Evolutionary conservation across 1,284 basidiomycete genomes (phyloP), one percentile per base, ranked within the genome.

Genomic region (Malassezia sp.): DNA sequence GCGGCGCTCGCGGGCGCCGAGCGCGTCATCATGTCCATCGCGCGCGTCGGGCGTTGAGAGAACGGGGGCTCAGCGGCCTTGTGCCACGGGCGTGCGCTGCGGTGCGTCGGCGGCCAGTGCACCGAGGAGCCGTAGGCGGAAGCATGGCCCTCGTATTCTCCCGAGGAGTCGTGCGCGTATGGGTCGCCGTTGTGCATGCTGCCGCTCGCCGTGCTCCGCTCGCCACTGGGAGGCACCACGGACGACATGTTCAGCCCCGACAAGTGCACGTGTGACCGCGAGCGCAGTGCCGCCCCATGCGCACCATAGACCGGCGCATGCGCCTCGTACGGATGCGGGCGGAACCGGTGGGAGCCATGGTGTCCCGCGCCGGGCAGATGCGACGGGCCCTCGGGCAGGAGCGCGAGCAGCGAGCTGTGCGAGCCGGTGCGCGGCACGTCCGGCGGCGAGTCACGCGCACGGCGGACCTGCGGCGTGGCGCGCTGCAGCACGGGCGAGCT

Each of bases 271-370:
- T 67, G 64, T 32, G 64, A 63, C 18, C 57, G 55, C 28, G 64
- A 61, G 38, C 59, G 57, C 21, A 46, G 45, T 22, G 47, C 50
- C 5, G 52, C 46, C 29, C 46, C 50, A 17, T 42, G 40, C n/a
- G 26, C 26, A 12, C 34, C 14, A 18, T 41, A 30, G 8, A 20
- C 15, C 17, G 20, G 29, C 35, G 39, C 15, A 20, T 42, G 36
- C 46, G 51, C 52, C n/a, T n/a, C n/a, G 47, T 69, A 69, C 15
- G 66, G 66, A 26, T 67, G 66, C 29, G 59, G 53, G 23, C 66
- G 62, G 52, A 64, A 60, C 15, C 66, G 59, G 43, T 66, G 57
- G 14, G 60, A 57, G 21, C 61, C 58, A 45, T 69, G 64, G 50
- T 69, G 66, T 20, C 61, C 63, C 2, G 48, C 28, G 9, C 64